Evolutionary conservation across 169 alveolate genomes (phyloP).

Genomic region (Plasmodium chabaudi): DNA sequence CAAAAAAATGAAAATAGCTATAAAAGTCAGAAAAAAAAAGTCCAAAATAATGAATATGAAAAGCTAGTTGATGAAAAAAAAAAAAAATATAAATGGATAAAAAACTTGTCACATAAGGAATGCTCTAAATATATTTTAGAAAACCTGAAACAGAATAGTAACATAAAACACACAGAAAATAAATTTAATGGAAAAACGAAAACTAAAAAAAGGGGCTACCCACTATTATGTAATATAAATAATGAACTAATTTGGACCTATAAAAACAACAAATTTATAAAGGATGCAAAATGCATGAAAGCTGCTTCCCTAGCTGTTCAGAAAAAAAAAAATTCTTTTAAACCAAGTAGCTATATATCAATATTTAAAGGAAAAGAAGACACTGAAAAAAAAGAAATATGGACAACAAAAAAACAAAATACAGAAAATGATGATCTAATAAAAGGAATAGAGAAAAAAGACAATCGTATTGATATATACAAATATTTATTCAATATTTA

Average conservation of each 20-base stretch:
- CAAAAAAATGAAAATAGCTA: constrained; percentile 4
- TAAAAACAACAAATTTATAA: constrained; percentile 21
- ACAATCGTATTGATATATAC: neutral
- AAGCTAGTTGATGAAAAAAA: constrained; percentile 13
- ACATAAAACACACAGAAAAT: neutral
- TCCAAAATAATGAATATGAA: constrained; percentile 37
- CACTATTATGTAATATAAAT: neutral
- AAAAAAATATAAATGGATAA: constrained; percentile 47
- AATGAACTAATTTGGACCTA: neutral
- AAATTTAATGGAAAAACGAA: neutral
- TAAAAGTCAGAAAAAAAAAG: neutral
- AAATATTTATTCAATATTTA: constrained; percentile 13
- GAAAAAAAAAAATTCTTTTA: constrained; percentile 1
- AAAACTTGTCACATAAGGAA: constrained; percentile 43
- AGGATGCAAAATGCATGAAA: constrained; percentile 12
- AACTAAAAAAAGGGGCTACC: neutral
- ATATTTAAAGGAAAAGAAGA: neutral
- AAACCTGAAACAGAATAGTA: constrained; percentile 1
- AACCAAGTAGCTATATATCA: constrained; percentile 25
- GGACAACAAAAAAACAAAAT: neutral
- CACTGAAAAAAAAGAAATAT: neutral
- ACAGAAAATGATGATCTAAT: neutral
- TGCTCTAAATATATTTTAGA: constrained; percentile 11
- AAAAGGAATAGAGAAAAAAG: neutral
- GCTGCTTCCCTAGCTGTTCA: constrained; percentile 6